Evolutionary conservation across 495 filamentous ascomycete species (phyloP), one percentile per base, ranked within the genome.

Genomic region (Penicillium parvum): DNA sequence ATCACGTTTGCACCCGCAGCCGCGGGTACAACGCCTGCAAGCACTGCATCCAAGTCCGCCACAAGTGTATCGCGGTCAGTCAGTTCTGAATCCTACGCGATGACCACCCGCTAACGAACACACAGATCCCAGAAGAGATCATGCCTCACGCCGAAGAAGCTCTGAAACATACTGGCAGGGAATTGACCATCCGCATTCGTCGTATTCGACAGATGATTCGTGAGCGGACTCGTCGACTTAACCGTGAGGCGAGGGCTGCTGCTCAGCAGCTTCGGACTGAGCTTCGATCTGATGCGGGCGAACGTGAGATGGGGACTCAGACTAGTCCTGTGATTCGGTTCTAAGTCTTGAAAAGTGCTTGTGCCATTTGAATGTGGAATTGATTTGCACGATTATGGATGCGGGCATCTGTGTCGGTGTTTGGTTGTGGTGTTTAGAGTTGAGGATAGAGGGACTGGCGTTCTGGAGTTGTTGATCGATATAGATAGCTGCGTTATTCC

Each of bases 111-210:
- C 27, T 29, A 11, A 29, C 7, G 9, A 27, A 11, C 5, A 1
- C 3, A 27, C 35, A 40, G 44, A 25, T 47, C 22, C 44, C 44
- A 1, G 6, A 29, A 1, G 37, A 40, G 19, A 5, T 40, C 14
- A 14, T 28, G 4, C 14, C 15, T 16, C 36, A 29, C 3, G 44
- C 23, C 14, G 16, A 28, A 18, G 9, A 4, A 2, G 28, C 29
- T 8, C 11, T 40, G 19, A 12, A 20, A 7, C 7, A 5, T 4
- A 17, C 36, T 1, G 30, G 22, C 5, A 17, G 7, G 10, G 11
- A 27, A 7, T 30, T 17, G 11, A 1, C 10, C 6, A 15, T 34
- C 5, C 4, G 6, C 5, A 14, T 40, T 18, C 21, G 15, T 6
- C 18, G 0, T 5, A 27, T 47, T 27, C 44, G 10, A 3, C 20